Conservation (phyloP, 257 asterid genomes). For the Solanum sejunctum region DNA sequence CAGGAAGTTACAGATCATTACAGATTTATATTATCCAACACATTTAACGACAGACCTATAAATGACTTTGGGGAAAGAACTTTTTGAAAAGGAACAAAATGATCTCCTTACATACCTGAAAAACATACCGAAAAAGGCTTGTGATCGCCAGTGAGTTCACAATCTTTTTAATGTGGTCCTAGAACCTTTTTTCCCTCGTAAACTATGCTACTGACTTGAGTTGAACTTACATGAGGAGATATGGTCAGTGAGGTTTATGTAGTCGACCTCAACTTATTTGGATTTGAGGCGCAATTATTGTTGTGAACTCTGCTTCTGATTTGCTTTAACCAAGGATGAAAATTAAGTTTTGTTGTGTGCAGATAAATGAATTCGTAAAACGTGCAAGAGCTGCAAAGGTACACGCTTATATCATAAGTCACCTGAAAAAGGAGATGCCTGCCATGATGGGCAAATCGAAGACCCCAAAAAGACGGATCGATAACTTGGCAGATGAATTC, state of each 20-base stretch:
- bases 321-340: background rate
- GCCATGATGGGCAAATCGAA: conserved; percentile 96
- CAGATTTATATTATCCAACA: too few relatives aligned
- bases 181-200: background rate
- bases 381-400: conserved; percentile 96
- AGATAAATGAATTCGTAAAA: conserved; percentile 93
- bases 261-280: background rate
- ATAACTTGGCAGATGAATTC: conserved; percentile 66
- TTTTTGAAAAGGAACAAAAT: conserved; percentile 89
- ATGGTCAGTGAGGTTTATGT: background rate
- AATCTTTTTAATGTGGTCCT: background rate
- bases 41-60: conserved; percentile 84
- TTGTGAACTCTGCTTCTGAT: background rate
- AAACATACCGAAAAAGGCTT: conserved; percentile 87
- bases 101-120: conserved; percentile 70
- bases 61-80: conserved; percentile 76
- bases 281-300: background rate
- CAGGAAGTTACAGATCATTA: too few relatives aligned
- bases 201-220: background rate
- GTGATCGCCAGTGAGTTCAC: conserved; percentile 80
- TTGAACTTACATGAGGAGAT: background rate
- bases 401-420: conserved; percentile 80
- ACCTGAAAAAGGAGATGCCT: conserved; percentile 87
- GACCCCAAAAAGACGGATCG: conserved; percentile 73
- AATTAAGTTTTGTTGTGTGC: background rate